These are phyloP conservation scores for Chlorophyllum brunneum DNA, from an alignment of 768 basidiomycete genomes.

Conservation along the genomic window DNA sequence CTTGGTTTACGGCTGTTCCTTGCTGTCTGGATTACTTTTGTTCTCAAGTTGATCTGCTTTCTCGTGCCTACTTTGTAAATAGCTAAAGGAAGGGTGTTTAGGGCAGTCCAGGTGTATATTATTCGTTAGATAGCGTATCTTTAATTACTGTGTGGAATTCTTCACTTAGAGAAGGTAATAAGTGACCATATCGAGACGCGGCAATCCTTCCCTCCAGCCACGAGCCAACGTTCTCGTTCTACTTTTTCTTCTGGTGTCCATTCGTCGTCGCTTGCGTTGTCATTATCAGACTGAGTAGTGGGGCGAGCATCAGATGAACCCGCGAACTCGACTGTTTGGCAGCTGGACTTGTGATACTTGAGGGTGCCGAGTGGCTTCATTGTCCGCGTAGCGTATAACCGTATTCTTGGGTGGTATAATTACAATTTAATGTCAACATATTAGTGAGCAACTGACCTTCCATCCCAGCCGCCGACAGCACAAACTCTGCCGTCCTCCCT, in stretches of 20 bases:
- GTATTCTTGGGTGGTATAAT: slow-evolving; percentile 51
- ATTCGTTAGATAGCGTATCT: background rate
- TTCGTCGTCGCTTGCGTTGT: slow-evolving; percentile 50
- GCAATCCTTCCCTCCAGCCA: slow-evolving; percentile 62
- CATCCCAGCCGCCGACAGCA: slow-evolving; percentile 94
- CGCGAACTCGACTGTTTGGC: slow-evolving; percentile 76
- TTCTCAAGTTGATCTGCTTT: no score
- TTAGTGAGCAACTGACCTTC: slow-evolving; percentile 51
- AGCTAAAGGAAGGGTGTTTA: no score
- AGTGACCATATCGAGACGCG: slow-evolving; percentile 72
- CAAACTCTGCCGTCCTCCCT: slow-evolving; percentile 74
- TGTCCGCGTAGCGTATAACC: slow-evolving; percentile 76
- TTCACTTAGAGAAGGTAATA: slow-evolving; percentile 42
- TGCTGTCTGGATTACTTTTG: no score
- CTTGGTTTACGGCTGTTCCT: background rate
- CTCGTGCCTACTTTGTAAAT: no score
- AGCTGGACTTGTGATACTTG: slow-evolving; percentile 73
- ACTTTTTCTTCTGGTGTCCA: slow-evolving; percentile 40
- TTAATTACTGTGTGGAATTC: background rate
- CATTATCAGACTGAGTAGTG: slow-evolving; percentile 17
- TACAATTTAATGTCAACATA: background rate
- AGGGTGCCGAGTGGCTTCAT: slow-evolving; percentile 85
- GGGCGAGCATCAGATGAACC: slow-evolving; percentile 11
- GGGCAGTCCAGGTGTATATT: background rate
- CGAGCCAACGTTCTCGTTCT: slow-evolving; percentile 56